Evolutionary conservation across 441 rosid species (phyloP).

Genomic region (Aleurites moluccanus): DNA sequence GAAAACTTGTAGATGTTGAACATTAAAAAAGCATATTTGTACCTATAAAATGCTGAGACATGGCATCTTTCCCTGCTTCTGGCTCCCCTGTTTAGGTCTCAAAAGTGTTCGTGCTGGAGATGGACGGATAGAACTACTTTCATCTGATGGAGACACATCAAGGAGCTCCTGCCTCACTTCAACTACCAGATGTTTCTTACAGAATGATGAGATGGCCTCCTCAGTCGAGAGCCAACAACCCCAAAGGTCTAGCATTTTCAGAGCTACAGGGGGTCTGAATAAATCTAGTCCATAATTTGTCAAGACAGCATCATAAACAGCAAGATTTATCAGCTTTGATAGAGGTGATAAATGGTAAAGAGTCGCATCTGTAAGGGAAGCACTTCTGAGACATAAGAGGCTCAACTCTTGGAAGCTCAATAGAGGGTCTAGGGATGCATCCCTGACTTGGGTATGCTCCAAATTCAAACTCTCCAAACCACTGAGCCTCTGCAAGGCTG

Average conservation of each 20-base stretch:
- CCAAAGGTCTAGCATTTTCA: constrained; percentile 64
- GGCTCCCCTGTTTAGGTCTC: constrained; percentile 30
- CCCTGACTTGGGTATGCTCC: constrained; percentile 64
- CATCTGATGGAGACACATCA: constrained; percentile 28
- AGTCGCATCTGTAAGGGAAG: constrained; percentile 65
- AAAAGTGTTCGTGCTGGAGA: constrained; percentile 28
- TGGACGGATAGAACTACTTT: constrained; percentile 23
- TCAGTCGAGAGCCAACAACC: constrained; percentile 90
- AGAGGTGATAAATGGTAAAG: constrained; percentile 60
- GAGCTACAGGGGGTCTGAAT: constrained; percentile 53
- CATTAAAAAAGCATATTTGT: constrained; percentile 2
- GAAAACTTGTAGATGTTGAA: constrained; percentile 8
- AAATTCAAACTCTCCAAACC: constrained; percentile 61
- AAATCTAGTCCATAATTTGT: constrained; percentile 58
- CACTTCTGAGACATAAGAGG: constrained; percentile 56
- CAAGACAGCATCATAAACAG: constrained; percentile 68
- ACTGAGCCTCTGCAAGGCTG: constrained; percentile 50
- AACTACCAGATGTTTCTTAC: constrained; percentile 49
- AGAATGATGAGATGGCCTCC: constrained; percentile 49
- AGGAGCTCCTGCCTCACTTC: constrained; percentile 59
- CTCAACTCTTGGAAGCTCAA: constrained; percentile 48
- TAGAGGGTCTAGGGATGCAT: constrained; percentile 52
- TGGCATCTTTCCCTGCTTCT: constrained; percentile 34
- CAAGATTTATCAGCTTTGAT: constrained; percentile 52
- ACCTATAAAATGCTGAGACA: constrained; percentile 53